phyloP scores from a whole-genome alignment of 2,329 filamentous ascomycete species.

The Falciphora oryzae region DNA sequence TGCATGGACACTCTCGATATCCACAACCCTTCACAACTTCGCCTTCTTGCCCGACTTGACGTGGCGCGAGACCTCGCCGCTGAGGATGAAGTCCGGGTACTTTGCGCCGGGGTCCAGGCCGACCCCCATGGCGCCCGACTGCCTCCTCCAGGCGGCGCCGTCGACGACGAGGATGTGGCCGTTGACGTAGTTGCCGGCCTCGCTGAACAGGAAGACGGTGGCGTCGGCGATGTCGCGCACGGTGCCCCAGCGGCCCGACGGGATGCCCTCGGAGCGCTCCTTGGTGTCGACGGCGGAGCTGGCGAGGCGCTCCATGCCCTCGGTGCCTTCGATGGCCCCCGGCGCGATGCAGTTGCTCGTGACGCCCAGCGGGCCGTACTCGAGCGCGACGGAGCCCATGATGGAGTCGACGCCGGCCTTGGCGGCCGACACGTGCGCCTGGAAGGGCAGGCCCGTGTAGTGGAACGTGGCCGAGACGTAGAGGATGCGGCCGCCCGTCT shows the following conservation, averaged over 20 bases:
- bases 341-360: slow-evolving; percentile 87
- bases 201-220: slow-evolving; percentile 82
- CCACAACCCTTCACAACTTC: slow-evolving; percentile 13
- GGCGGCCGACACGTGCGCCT: slow-evolving; percentile 84
- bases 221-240: slow-evolving; percentile 89
- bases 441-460: slow-evolving; percentile 78
- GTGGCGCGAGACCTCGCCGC: slow-evolving; percentile 32
- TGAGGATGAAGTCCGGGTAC: slow-evolving; percentile 47
- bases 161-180: slow-evolving; percentile 75
- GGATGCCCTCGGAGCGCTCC: slow-evolving; percentile 45
- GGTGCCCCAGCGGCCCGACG: slow-evolving; percentile 69
- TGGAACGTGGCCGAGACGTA: slow-evolving; percentile 90
- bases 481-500: slow-evolving; percentile 75
- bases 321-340: slow-evolving; percentile 79
- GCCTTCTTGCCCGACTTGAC: slow-evolving; percentile 32
- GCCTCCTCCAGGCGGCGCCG: slow-evolving; percentile 51
- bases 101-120: slow-evolving; percentile 41
- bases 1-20: not conserved
- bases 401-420: slow-evolving; percentile 90
- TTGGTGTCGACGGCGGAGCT: slow-evolving; percentile 30
- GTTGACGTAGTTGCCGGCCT: slow-evolving; percentile 80
- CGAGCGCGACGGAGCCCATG: slow-evolving; percentile 71
- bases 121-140: slow-evolving; percentile 36
- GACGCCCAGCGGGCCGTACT: slow-evolving; percentile 83
- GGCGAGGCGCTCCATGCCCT: slow-evolving; percentile 64